Base-by-base conservation (phyloP, 1,139 yeast genomes). In the Arxiozyma slooffiae region DNA sequence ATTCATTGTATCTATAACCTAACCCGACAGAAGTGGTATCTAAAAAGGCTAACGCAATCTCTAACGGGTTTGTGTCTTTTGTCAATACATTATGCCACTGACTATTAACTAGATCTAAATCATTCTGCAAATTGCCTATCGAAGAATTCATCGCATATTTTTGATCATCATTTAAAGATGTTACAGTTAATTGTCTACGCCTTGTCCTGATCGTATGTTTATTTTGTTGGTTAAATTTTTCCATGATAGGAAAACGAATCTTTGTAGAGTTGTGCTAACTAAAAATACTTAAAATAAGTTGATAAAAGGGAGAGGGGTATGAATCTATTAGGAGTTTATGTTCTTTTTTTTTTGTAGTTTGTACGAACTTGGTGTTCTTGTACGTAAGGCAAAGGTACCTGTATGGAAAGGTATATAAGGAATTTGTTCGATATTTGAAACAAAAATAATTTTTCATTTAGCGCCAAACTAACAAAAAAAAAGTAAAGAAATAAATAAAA, bases 1-100 rank as follows among this genome's bases (percentile, higher is more conserved):
- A 85, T 48, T 82, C 85, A 0, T 73, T 72, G 51, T 75, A 74
- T 55, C 82, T 78, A 60, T 83, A 83, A 1, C 95, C 95, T 61
- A 85, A 70, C 0, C 97, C 97, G 34, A 89, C 95, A 1, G 96
- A 85, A 2, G 95, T 81, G 58, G 81, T 83, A 66, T 90, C 97
- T 58, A 88, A 72, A 53, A 90, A 72, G 0, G 92, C 80, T 45
- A 90, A 73, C 0, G 96, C 96, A 51, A 84, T 73, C 59, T 88
- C 96, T 43, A 90, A 73, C 0, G 96, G 95, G 64, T 87, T 88
- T 48, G 94, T 74, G 53, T 73, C 64, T 54, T 72, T 71, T 36
- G 68, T 65, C 44, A 72, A 67, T 7, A 75, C 66, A 39, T 66
- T 62, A 45, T 64, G 62, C 76, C 76, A 72, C 48, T 66, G 67